Base-by-base conservation (phyloP, 1,284 basidiomycete species). In the Malassezia restricta region DNA sequence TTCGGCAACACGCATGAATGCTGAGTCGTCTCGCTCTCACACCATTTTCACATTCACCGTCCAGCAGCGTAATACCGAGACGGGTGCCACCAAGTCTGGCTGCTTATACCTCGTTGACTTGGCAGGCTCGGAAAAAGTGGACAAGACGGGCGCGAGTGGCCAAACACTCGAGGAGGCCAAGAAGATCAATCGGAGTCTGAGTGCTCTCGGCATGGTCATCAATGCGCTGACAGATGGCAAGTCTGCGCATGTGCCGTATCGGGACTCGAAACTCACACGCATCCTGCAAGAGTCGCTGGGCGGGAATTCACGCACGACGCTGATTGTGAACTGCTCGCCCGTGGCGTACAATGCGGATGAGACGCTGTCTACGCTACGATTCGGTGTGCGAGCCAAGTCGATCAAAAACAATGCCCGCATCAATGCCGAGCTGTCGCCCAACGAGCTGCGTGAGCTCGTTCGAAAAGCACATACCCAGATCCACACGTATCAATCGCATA, bases 351-450 rank as follows among this genome's bases (percentile, higher is more conserved):
- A 99, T 68, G 89, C 94, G 70, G 79, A 87, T 2, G 94, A 99
- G 76, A 99, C 94, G 1, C 79, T 99, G n/a, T 87, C 85, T 0
- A 99, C 94, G 1, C 81, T 99, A 31, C 85, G 94, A 29, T 99
- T 99, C 75, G 94, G 94, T 80, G 63, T 70, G 27, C 86, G 91
- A 57, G 94, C 94, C 30, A 99, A 99, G 76, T 87, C 87, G 30
- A 99, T 99, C 82, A 98, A 96, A 86, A 99, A 99, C 77, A 90
- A 87, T 66, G 94, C 94, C 49, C 85, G 91, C 52, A 87, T 99
- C 78, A 99, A 99, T 75, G 88, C 90, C 48, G 94, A 99, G 74
- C 80, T 99, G 43, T 96, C 91, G 0, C 92, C 94, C 0, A 79
- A 88, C 44, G 94, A 99, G 73, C 84, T 99, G 77, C 96, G 96